Percentiles rank a stretch among this genome's conserved stretches.
Conservation (phyloP, 2,329 filamentous ascomycete genomes). For the Talaromyces sp. region DNA sequence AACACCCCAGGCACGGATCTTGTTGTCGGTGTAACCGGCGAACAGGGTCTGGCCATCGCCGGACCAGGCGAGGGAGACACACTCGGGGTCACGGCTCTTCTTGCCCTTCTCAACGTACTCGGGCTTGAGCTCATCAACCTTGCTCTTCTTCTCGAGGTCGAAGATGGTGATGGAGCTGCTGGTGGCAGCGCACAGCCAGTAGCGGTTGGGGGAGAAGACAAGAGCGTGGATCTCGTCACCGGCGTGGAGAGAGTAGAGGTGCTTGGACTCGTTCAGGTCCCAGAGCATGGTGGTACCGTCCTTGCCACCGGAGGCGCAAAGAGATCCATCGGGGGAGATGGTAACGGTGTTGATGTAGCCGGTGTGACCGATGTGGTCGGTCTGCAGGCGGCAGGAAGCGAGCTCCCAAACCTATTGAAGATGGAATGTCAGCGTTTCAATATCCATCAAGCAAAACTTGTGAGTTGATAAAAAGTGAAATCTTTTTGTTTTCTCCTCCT, state of each 20-base stretch:
- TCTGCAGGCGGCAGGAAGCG: constrained; percentile 98
- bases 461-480: constrained; percentile 2
- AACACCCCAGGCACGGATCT: constrained; percentile 96
- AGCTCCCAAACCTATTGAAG: constrained; percentile 90
- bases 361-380: constrained; percentile 99
- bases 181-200: constrained; percentile 99
- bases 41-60: constrained; percentile 99
- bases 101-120: constrained; percentile 95
- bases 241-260: constrained; percentile 99
- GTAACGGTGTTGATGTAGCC: constrained; percentile 99
- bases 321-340: constrained; percentile 98
- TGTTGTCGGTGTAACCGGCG: constrained; percentile 99
- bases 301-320: constrained; percentile 98
- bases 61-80: constrained; percentile 94
- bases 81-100: constrained; percentile 99
- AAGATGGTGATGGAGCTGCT: constrained; percentile 99
- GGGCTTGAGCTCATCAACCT: constrained; percentile 99
- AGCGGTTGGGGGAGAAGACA: constrained; percentile 99
- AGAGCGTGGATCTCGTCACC: constrained; percentile 99
- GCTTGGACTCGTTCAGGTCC: constrained; percentile 99
- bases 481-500: constrained; percentile 20
- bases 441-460: constrained; percentile 3
- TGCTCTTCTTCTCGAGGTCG: constrained; percentile 99
- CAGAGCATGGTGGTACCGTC: constrained; percentile 99
- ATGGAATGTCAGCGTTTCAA: constrained; percentile 24